These are phyloP conservation scores for Ophiocytium majus DNA, from an alignment of 352 stramenopile genomes.

Conservation along the genomic window DNA sequence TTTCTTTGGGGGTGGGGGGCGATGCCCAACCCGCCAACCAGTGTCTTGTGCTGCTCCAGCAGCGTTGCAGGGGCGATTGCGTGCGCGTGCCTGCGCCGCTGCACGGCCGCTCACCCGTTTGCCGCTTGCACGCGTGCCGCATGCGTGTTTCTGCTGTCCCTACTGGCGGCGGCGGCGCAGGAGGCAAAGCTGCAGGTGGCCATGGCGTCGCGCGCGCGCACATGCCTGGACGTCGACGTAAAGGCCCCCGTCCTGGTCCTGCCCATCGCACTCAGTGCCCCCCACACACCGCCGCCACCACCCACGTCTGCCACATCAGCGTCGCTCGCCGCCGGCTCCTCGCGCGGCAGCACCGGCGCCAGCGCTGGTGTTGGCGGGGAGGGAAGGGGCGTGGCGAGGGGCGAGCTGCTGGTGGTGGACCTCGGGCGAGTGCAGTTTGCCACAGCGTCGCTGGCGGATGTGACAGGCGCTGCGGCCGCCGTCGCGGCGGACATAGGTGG, in stretches of 20 bases:
- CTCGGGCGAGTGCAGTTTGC: conserved; percentile 34
- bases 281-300: not conserved
- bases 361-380: not conserved
- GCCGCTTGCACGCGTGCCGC: no score
- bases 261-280: conserved; percentile 22
- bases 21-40: no score
- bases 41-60: no score
- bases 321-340: not conserved
- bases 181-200: conserved; percentile 47
- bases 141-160: no score
- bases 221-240: conserved; percentile 41
- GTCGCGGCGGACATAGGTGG: not conserved
- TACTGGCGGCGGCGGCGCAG: no score
- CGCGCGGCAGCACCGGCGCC: not conserved
- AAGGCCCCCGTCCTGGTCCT: conserved; percentile 44
- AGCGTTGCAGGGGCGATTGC: no score
- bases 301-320: not conserved
- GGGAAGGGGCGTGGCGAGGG: not conserved
- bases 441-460: conserved; percentile 35
- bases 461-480: not conserved
- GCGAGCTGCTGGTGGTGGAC: conserved; percentile 47
- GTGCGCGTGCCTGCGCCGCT: no score
- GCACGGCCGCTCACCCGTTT: no score
- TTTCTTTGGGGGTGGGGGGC: no score
- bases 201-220: conserved; percentile 33